Base-by-base conservation (phyloP, 2,329 filamentous ascomycete genomes). In the Hymenoscyphus fraxineus region DNA sequence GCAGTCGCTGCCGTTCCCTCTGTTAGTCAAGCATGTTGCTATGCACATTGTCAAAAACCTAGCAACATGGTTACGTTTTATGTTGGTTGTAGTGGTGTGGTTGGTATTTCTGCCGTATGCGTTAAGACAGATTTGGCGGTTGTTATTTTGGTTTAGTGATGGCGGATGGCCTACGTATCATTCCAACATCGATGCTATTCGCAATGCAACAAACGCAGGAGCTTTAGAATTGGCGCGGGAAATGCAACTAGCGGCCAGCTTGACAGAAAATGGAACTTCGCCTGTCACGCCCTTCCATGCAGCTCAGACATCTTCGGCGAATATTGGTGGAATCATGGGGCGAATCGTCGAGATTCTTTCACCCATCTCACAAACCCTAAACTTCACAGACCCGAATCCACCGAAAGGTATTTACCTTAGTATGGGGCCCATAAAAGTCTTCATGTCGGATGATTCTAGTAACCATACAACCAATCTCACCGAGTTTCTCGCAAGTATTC, bases 101-200 rank as follows among this genome's bases (percentile, higher is more conserved):
- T 82, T 97, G 27, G 87, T 90, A 59, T 88, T 91, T 80, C 82
- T 99, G 58, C 95, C 95, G 1, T 97, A 92, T 79, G 86, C 91
- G 58, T 96, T 98, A 85, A 87, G 96, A 72, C 89, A 91, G 44
- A 88, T 96, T 58, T 99, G 95, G 96, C 87, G 94, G 47, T 90
- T 92, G 66, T 83, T 98, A 70, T 98, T 99, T 79, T 99, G 93
- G 93, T 72, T 76, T 56, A 76, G 73, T 59, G 75, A 76, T 66
- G 74, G 74, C 61, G 73, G 72, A 38, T 75, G 73, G 73, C 69
- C 73, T 32, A 47, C 69, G 9, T 67, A 65, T 15, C 63, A 72
- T 51, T 56, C 65, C 13, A 47, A 61, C 13, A 61, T 40, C 16
- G 59, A 65, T 27, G 10, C 65, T 22, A 61, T 44, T 13, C 64